phyloP scores from a whole-genome alignment of 1,284 basidiomycete species.

The Ceratobasidium sp. region DNA sequence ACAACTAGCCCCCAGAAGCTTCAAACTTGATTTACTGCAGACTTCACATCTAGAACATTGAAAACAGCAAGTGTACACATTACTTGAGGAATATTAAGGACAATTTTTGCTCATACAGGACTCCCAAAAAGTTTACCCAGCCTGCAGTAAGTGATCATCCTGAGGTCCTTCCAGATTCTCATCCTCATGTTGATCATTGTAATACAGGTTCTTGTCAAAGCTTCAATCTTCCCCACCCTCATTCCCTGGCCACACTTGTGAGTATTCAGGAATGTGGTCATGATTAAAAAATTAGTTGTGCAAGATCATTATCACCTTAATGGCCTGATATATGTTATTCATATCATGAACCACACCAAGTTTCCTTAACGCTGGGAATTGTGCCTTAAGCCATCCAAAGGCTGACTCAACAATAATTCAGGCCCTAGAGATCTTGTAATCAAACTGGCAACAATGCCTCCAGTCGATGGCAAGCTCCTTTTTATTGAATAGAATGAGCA shows the following conservation, averaged over 20 bases:
- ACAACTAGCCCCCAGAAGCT: no score
- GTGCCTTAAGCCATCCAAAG: slow-evolving; percentile 8
- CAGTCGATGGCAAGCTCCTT: neutral
- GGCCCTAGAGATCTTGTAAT: neutral
- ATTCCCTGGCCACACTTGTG: neutral
- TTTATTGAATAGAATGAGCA: neutral
- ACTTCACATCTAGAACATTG: no score
- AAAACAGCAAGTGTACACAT: no score
- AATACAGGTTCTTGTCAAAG: no score
- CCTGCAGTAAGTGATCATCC: no score
- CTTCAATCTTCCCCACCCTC: neutral
- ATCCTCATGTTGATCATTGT: neutral
- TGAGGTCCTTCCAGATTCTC: neutral
- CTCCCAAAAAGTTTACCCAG: no score
- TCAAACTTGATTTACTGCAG: no score
- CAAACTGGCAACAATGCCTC: neutral
- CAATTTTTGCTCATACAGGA: no score
- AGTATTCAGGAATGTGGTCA: neutral
- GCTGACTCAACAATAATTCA: neutral
- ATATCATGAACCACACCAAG: neutral
- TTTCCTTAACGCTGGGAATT: neutral
- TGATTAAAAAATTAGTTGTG: neutral
- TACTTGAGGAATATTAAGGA: no score
- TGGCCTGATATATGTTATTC: neutral
- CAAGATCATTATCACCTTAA: slow-evolving; percentile 4